Conservation (phyloP, 345 rosid species). For the Populus deltoides region DNA sequence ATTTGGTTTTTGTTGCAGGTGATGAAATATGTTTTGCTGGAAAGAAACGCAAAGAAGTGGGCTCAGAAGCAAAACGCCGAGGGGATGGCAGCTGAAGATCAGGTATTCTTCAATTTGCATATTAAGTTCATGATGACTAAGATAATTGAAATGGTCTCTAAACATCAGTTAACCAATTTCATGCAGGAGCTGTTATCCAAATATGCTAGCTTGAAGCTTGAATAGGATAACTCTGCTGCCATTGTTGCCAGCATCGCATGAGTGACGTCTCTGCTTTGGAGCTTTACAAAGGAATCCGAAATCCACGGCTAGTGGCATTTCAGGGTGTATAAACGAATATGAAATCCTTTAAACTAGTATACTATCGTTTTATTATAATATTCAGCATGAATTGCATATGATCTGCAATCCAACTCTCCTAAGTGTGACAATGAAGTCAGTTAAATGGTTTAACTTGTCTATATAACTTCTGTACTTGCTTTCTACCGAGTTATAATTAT, state of each 20-base stretch:
- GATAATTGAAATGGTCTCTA: neutral
- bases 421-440: no score
- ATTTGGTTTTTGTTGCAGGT: slow-evolving; percentile 6
- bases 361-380: no score
- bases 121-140: neutral
- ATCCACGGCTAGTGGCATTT: no score
- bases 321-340: no score
- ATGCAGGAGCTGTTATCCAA: slow-evolving; percentile 4
- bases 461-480: no score
- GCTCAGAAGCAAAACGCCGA: neutral
- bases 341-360: no score
- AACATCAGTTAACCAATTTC: neutral
- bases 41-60: slow-evolving; percentile 10
- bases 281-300: no score
- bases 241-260: neutral
- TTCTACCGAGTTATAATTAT: neutral
- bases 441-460: no score
- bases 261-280: neutral
- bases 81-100: neutral
- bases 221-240: no score
- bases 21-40: slow-evolving; percentile 14
- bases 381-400: no score
- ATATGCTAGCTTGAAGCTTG: no score
- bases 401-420: no score
- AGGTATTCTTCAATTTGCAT: neutral